Percentiles rank a stretch among this genome's conserved stretches.
phyloP scores from a whole-genome alignment of 2,329 filamentous ascomycete genomes.

The Alternaria brassicae region DNA sequence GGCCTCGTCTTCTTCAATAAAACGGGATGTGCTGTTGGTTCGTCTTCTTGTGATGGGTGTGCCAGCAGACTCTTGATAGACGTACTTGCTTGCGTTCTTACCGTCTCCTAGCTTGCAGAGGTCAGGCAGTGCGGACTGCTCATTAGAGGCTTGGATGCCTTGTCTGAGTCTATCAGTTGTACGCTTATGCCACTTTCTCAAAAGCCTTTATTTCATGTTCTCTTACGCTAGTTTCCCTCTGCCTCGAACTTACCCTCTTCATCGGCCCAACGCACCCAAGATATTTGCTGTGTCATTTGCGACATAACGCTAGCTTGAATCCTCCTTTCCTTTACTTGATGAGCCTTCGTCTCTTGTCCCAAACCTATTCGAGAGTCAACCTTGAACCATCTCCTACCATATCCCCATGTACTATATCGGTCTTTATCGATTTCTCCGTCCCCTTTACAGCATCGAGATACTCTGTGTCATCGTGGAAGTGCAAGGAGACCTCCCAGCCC shows the following conservation, averaged over 20 bases:
- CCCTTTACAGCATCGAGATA: neutral
- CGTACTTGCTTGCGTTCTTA: neutral
- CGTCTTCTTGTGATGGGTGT: neutral
- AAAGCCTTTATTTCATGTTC: neutral
- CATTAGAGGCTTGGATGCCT: neutral
- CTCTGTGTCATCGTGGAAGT: neutral
- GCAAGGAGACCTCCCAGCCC: constrained; percentile 13
- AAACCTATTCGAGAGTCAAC: constrained; percentile 7
- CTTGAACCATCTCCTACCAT: neutral
- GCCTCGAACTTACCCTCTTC: neutral
- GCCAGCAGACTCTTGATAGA: neutral
- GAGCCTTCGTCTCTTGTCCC: too few relatives aligned
- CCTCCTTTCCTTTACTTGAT: neutral
- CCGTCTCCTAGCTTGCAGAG: neutral
- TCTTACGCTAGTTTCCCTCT: neutral
- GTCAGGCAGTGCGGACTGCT: neutral
- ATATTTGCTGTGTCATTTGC: neutral
- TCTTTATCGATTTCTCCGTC: neutral
- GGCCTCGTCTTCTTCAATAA: neutral
- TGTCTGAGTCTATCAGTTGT: neutral
- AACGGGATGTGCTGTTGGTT: neutral
- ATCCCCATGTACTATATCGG: constrained; percentile 3
- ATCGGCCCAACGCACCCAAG: neutral
- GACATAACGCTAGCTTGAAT: neutral
- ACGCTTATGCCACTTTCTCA: neutral